Conservation (phyloP, 2,329 filamentous ascomycete species). For the Cladophialophora psammophila region DNA sequence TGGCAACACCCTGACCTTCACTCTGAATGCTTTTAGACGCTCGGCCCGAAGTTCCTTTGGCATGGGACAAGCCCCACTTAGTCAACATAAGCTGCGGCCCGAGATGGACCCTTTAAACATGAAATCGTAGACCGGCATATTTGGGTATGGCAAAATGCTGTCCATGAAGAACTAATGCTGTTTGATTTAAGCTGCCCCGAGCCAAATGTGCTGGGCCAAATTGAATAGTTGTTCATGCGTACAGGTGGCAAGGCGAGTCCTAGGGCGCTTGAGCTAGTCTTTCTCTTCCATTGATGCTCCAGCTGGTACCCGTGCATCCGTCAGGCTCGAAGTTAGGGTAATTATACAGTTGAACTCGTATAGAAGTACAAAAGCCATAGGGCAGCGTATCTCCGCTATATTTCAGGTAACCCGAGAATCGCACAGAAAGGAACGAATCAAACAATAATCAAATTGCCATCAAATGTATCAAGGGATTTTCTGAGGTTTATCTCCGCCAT, state of each 20-base stretch:
- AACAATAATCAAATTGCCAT: no score
- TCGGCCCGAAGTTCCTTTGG: background rate
- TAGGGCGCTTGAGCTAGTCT: no score
- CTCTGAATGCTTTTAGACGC: background rate
- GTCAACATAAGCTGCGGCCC: background rate
- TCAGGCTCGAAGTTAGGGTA: no score
- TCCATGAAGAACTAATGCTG: background rate
- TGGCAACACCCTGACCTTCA: background rate
- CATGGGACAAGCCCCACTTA: background rate
- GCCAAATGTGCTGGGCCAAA: background rate
- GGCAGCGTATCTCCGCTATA: no score
- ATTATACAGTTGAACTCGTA: no score
- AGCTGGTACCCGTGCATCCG: no score
- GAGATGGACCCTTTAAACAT: background rate
- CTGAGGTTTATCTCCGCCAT: no score
- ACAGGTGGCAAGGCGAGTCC: background rate
- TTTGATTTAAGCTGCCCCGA: background rate
- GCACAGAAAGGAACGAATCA: no score
- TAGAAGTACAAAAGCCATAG: no score
- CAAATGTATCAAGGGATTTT: no score
- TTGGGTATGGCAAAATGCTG: background rate
- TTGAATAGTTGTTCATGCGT: background rate
- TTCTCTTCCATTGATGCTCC: no score
- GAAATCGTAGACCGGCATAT: background rate
- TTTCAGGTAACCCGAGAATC: no score